Conservation (phyloP, 2,329 filamentous ascomycete genomes). For the Verticillium tricorpus region DNA sequence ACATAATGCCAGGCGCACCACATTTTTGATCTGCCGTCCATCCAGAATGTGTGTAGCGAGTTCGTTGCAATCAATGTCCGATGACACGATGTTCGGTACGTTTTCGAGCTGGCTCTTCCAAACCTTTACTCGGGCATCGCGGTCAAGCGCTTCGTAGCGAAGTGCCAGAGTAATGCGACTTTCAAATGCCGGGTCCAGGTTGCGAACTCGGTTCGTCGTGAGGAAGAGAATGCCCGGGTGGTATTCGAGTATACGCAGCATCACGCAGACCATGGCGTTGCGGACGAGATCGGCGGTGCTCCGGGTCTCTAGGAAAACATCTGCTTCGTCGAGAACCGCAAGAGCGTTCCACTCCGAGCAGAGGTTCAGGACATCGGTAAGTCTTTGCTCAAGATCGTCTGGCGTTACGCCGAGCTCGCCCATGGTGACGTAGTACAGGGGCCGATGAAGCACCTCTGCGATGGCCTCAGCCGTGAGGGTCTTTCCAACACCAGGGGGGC, state of each 20-base stretch:
- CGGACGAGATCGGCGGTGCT: constrained; percentile 14
- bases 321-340: constrained; percentile 22
- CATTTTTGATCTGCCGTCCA: too few relatives aligned
- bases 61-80: too few relatives aligned
- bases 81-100: too few relatives aligned
- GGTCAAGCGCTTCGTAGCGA: neutral
- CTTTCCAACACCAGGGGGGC: constrained; percentile 5
- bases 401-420: constrained; percentile 19
- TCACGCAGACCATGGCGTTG: constrained; percentile 27
- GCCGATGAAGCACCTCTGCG: constrained; percentile 3
- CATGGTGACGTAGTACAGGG: constrained; percentile 15
- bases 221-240: constrained; percentile 37
- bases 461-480: constrained; percentile 6
- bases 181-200: constrained; percentile 39
- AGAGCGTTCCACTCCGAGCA: constrained; percentile 20
- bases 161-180: constrained; percentile 33
- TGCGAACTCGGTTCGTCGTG: constrained; percentile 40
- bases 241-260: constrained; percentile 35
- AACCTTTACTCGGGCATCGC: neutral
- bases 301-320: constrained; percentile 21
- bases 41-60: too few relatives aligned
- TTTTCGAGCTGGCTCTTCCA: too few relatives aligned
- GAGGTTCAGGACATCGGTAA: constrained; percentile 17
- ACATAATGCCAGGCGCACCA: too few relatives aligned
- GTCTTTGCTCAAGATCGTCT: constrained; percentile 13